These are phyloP conservation scores for Fraxinus americana DNA, from an alignment of 257 asterid species.

Conservation along the genomic window DNA sequence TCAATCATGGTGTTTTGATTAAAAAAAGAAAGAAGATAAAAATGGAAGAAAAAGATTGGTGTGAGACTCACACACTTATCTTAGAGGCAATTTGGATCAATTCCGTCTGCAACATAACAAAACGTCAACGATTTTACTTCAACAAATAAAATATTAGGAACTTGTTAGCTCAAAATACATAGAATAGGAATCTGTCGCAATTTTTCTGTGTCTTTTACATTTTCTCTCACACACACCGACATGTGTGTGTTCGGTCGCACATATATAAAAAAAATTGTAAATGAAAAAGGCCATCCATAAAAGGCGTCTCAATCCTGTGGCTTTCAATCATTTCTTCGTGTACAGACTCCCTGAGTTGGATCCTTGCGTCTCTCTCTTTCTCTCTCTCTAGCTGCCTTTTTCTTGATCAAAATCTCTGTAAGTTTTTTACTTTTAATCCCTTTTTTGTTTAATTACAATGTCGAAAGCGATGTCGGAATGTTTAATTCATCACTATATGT, in stretches of 20 bases:
- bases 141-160: not conserved
- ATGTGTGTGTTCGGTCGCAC: not conserved
- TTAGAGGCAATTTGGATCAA: not conserved
- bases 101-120: not conserved
- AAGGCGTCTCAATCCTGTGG: slow-evolving; percentile 68
- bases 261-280: not conserved
- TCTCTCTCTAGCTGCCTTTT: slow-evolving; percentile 37
- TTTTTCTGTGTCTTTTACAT: not conserved
- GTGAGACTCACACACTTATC: too few relatives aligned
- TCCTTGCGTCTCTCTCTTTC: slow-evolving; percentile 47
- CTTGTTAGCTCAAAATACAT: not conserved
- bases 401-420: slow-evolving; percentile 46
- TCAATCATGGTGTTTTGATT: too few relatives aligned
- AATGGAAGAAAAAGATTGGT: too few relatives aligned
- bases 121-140: too few relatives aligned
- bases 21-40: too few relatives aligned
- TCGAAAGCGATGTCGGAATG: slow-evolving; percentile 32
- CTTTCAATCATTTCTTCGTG: slow-evolving; percentile 55
- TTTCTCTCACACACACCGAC: not conserved
- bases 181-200: not conserved
- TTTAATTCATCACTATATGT: slow-evolving; percentile 10
- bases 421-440: slow-evolving; percentile 20
- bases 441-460: slow-evolving; percentile 11
- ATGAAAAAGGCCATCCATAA: slow-evolving; percentile 66
- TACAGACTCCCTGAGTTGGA: slow-evolving; percentile 51